phyloP scores from a whole-genome alignment of 345 rosid species.

The Trapa incisa region DNA sequence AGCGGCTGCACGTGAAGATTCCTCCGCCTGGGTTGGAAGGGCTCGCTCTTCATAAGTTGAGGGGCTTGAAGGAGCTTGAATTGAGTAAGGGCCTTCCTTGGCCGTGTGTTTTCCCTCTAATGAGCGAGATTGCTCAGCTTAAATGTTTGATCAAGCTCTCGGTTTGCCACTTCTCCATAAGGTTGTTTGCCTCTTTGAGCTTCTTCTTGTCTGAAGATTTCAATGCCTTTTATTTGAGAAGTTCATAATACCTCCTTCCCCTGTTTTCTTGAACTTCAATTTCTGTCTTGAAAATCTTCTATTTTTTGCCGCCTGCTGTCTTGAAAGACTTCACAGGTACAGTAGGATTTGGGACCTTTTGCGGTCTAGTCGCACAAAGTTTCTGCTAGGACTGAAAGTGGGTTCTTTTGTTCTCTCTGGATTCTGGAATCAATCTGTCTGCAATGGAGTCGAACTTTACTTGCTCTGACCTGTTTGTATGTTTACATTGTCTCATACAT shows the following conservation, averaged over 20 bases:
- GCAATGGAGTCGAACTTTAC: neutral
- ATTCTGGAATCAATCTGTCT: too few relatives aligned
- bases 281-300: too few relatives aligned
- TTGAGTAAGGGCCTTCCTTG: slow-evolving; percentile 58
- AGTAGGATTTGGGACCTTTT: too few relatives aligned
- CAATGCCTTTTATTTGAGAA: neutral
- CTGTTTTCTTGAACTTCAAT: too few relatives aligned
- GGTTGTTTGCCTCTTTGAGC: slow-evolving; percentile 28
- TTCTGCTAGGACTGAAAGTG: too few relatives aligned
- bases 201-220: neutral
- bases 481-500: neutral
- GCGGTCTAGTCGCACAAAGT: neutral
- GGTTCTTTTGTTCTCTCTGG: too few relatives aligned
- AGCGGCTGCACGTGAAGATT: slow-evolving; percentile 72
- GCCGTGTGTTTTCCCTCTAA: slow-evolving; percentile 56
- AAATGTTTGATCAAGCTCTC: slow-evolving; percentile 73
- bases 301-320: too few relatives aligned
- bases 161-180: slow-evolving; percentile 79
- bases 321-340: too few relatives aligned
- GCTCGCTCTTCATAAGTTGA: slow-evolving; percentile 48
- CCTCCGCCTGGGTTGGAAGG: slow-evolving; percentile 54
- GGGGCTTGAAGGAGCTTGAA: slow-evolving; percentile 78
- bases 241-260: too few relatives aligned
- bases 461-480: neutral
- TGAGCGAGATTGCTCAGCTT: slow-evolving; percentile 72